A percentile compares a stretch with the other conserved stretches of the same genome.
phyloP scores from a whole-genome alignment of 306 rosid genomes.

The Bauhinia variegata region DNA sequence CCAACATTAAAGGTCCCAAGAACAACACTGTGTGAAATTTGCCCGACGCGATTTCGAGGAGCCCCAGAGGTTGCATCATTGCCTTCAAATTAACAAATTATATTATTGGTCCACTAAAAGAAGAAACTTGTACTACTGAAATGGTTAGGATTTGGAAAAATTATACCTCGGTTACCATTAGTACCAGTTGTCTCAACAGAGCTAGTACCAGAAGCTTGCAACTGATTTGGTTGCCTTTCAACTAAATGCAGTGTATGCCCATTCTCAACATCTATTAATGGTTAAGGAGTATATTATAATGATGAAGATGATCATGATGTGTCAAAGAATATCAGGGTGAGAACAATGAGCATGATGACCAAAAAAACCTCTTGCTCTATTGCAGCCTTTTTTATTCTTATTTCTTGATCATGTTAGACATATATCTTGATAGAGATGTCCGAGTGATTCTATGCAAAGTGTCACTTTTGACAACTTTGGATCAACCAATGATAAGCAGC shows the following conservation, averaged over 20 bases:
- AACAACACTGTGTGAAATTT: constrained; percentile 94
- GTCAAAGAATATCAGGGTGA: no score
- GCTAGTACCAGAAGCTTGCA: constrained; percentile 58
- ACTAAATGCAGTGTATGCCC: constrained; percentile 97
- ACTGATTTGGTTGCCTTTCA: constrained; percentile 76
- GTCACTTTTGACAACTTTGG: no score
- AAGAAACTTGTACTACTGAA: constrained; percentile 4
- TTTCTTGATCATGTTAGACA: no score
- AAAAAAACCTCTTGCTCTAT: no score
- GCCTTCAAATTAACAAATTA: constrained; percentile 47
- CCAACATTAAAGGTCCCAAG: constrained; percentile 93
- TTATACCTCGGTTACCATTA: constrained; percentile 52
- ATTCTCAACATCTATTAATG: constrained; percentile 75
- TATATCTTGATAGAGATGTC: no score
- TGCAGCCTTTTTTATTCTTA: no score
- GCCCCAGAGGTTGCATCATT: constrained; percentile 63
- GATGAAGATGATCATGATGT: not conserved
- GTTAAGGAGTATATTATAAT: constrained; percentile 56
- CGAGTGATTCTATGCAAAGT: no score
- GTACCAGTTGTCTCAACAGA: constrained; percentile 59
- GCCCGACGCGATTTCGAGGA: constrained; percentile 79
- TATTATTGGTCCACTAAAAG: constrained; percentile 20
- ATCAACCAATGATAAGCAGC: not conserved
- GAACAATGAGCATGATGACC: no score
- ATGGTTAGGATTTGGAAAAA: not conserved